These are phyloP conservation scores for Sonneratia alba DNA, from an alignment of 345 rosid genomes.

Conservation along the genomic window DNA sequence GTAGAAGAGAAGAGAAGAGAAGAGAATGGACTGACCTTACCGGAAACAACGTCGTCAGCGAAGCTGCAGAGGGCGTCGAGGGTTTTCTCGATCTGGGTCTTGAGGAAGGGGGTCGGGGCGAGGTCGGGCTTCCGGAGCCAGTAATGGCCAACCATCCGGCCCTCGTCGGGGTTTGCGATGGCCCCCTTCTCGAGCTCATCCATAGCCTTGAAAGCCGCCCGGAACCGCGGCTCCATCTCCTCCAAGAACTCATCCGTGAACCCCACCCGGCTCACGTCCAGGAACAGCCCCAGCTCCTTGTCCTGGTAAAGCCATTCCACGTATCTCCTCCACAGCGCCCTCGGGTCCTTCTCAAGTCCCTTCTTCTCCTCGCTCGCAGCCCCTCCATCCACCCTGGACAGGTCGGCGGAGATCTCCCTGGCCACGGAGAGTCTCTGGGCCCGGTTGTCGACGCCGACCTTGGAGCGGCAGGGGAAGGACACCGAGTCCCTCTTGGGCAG, in stretches of 20 bases:
- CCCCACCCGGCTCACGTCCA: conserved; percentile 90
- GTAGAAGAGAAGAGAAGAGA: not conserved
- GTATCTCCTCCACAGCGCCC: conserved; percentile 65
- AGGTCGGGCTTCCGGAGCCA: conserved; percentile 75
- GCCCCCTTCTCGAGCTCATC: conserved; percentile 83
- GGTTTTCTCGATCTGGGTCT: conserved; percentile 55
- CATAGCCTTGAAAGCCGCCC: conserved; percentile 66
- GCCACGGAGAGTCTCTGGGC: conserved; percentile 30
- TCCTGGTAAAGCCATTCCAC: conserved; percentile 92
- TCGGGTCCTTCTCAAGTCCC: conserved; percentile 59
- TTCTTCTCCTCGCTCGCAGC: conserved; percentile 18
- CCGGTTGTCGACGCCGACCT: conserved; percentile 7
- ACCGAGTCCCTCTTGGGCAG: conserved; percentile 22
- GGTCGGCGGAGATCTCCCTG: conserved; percentile 41
- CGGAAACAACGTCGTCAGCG: conserved; percentile 64
- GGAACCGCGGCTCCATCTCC: conserved; percentile 73
- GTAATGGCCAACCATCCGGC: conserved; percentile 97
- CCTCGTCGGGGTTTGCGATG: conserved; percentile 94
- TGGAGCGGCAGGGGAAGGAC: conserved; percentile 27
- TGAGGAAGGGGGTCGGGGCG: conserved; percentile 53
- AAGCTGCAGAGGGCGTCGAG: conserved; percentile 61
- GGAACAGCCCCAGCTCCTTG: conserved; percentile 71
- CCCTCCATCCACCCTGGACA: conserved; percentile 21
- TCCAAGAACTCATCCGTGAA: conserved; percentile 65
- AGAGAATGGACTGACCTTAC: conserved; percentile 49